These are phyloP conservation scores for Eleusine coracana DNA, from an alignment of 176 grass and related monocot species.

Conservation along the genomic window DNA sequence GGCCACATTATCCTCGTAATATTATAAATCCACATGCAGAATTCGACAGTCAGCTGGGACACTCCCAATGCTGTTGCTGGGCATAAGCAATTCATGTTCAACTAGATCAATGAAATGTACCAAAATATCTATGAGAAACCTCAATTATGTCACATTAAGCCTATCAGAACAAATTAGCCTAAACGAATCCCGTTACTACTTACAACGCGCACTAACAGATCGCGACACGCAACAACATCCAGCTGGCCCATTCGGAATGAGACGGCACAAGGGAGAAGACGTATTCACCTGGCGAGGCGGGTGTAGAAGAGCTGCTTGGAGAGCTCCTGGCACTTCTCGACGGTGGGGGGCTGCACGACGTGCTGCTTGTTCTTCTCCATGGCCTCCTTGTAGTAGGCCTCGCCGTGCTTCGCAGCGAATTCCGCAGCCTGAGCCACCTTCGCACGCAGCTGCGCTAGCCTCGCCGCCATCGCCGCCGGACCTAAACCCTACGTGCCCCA, in stretches of 20 bases:
- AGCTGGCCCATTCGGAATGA: not conserved
- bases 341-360: conserved; percentile 74
- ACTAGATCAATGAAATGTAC: not conserved
- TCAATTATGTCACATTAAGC: not conserved
- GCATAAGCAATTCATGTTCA: not conserved
- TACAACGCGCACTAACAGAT: conserved; percentile 25
- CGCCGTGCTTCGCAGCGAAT: conserved; percentile 57
- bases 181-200: not conserved
- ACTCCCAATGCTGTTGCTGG: not conserved
- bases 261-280: not conserved
- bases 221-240: not conserved
- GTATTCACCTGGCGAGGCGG: conserved; percentile 74
- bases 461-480: conserved; percentile 68
- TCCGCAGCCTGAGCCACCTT: conserved; percentile 70
- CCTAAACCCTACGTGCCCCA: conserved; percentile 29
- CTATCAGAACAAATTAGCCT: not conserved
- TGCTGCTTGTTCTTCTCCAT: conserved; percentile 95
- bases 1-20: not conserved
- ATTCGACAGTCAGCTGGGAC: not conserved
- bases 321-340: conserved; percentile 88
- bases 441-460: conserved; percentile 65
- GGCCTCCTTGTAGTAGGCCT: conserved; percentile 70
- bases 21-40: not conserved
- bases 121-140: not conserved
- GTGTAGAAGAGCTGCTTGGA: conserved; percentile 97